Conservation (phyloP, 208 protist species). For the Lotmaria passim region DNA sequence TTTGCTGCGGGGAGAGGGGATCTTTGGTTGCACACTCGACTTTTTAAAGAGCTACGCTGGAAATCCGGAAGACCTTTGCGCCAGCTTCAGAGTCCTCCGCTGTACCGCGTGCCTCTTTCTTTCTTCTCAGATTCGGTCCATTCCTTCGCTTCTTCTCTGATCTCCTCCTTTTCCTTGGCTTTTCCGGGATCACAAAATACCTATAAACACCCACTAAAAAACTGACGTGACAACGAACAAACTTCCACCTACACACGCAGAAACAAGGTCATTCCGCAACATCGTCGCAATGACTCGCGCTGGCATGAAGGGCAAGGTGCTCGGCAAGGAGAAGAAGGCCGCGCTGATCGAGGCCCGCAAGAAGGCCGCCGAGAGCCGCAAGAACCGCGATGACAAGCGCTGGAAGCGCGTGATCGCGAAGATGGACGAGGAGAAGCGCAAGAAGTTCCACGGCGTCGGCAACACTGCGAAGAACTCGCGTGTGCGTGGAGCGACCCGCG, state of each 20-base stretch:
- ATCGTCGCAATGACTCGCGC: constrained; percentile 67
- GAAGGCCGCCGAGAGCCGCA: constrained; percentile 75
- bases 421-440: constrained; percentile 87
- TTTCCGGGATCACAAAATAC: no score
- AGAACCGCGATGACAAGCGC: constrained; percentile 85
- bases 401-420: constrained; percentile 90
- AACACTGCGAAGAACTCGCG: constrained; percentile 89
- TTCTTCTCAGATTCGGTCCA: no score
- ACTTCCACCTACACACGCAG: not conserved
- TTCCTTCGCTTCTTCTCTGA: no score
- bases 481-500: constrained; percentile 81
- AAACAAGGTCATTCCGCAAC: constrained; percentile 27
- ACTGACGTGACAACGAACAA: no score
- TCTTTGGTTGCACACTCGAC: no score
- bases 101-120: no score
- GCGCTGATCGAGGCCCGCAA: constrained; percentile 77
- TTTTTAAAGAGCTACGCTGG: no score
- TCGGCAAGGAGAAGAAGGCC: constrained; percentile 87
- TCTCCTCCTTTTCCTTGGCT: no score
- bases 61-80: no score
- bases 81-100: no score
- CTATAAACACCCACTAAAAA: no score
- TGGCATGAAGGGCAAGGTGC: constrained; percentile 79
- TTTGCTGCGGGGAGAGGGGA: no score
- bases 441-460: constrained; percentile 86